Base-by-base conservation (phyloP, 257 asterid genomes). In the Thymus mandschuricus region DNA sequence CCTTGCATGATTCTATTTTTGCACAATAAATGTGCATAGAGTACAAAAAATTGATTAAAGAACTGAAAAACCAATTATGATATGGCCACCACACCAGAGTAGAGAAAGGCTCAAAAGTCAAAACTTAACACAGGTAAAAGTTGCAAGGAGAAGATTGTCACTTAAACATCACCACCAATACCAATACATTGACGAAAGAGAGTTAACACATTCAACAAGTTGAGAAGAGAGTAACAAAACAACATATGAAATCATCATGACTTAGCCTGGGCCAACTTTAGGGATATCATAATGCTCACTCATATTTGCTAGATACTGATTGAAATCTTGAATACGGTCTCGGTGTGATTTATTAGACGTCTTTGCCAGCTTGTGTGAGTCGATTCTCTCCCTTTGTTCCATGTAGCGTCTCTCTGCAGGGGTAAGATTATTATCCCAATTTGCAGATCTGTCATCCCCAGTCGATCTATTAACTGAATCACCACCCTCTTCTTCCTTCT, bases 281-380 rank as follows among this genome's bases (percentile, higher is more conserved):
- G 98, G 97, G 27, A 93, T 93, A 87, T 93, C 98, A 44, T 89
- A 94, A 75, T 94, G 98, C 91, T 94, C 98, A 1, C 99, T 94
- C 97, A 94, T 89, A 78, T 94, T 91, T 3, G 99, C 99, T 57
- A 94, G 89, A 71, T 94, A 94, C 85, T 91, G 99, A 66, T 94
- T 94, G 91, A 94, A 94, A 76, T 94, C 99, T 82, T 86, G 75
- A 27, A 94, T 91, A n/a, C 97, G 89, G 58, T 91, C 97, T 3
- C 99, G 90, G 81, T 94, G 98, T 10, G 98, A 94, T 74, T 91
- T 94, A 69, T 91, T 72, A 11, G 97, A 84, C 1, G 93, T 91
- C 92, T 94, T 94, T 45, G 91, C 92, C 88, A 91, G 86, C 86
- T 84, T 91, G 6, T 83, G 87, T 41, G 66, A 73, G 75, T 94